A percentile compares a stretch with the other conserved stretches of the same genome.
Evolutionary conservation across 192 early-diverging fungal genomes (phyloP).

Genomic region (Entomortierella parvispora): DNA sequence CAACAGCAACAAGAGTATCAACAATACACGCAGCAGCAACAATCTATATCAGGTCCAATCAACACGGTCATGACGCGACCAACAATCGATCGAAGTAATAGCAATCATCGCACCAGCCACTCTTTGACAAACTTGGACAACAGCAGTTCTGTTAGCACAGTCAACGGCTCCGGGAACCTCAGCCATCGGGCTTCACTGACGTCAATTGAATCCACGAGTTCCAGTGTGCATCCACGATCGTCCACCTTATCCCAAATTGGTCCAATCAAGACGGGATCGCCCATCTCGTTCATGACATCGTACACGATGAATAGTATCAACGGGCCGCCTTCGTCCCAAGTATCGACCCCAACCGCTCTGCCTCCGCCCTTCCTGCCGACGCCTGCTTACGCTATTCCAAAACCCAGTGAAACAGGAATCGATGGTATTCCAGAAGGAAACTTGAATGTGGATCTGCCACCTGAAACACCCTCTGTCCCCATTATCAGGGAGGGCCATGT

Average conservation of each 20-base stretch:
- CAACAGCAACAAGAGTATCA: neutral
- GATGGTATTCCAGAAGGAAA: slow-evolving; percentile 7
- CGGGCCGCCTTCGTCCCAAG: slow-evolving; percentile 27
- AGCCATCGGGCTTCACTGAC: slow-evolving; percentile 32
- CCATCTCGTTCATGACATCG: slow-evolving; percentile 37
- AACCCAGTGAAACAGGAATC: neutral
- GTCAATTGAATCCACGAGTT: slow-evolving; percentile 43
- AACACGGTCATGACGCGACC: neutral
- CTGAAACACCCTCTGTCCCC: neutral
- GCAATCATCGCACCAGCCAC: neutral
- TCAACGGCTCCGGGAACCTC: slow-evolving; percentile 9
- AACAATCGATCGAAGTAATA: slow-evolving; percentile 14
- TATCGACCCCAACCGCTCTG: slow-evolving; percentile 3
- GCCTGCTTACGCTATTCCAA: neutral
- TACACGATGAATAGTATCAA: slow-evolving; percentile 49
- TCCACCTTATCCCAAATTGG: neutral
- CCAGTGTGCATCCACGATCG: slow-evolving; percentile 31
- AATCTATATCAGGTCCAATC: no score
- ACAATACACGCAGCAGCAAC: neutral
- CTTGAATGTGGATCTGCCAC: neutral
- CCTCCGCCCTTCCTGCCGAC: neutral
- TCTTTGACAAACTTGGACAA: no score
- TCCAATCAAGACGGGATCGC: slow-evolving; percentile 16
- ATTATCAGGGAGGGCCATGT: slow-evolving; percentile 31
- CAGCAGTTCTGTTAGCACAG: neutral